Evolutionary conservation across 1,284 basidiomycete genomes (phyloP).

Genomic region (Peniophora sp.): DNA sequence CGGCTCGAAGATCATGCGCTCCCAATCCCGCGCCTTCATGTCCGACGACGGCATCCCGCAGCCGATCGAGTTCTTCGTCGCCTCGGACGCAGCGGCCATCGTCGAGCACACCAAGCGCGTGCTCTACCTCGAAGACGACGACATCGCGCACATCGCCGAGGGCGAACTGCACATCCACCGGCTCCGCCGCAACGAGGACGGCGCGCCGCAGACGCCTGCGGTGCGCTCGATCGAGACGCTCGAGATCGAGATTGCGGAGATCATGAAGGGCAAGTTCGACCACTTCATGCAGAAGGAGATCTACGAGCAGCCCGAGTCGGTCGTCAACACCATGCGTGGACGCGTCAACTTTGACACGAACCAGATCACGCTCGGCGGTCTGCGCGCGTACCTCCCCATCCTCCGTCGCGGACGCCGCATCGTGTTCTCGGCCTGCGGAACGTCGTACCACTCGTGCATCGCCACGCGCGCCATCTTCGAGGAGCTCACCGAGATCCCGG

Average conservation of each 20-base stretch:
- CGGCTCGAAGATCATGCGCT: conserved; percentile 83
- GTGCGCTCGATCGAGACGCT: conserved; percentile 98
- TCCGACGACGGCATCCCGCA: conserved; percentile 97
- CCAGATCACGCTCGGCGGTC: conserved; percentile 89
- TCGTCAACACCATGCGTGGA: conserved; percentile 99
- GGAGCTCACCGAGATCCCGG: conserved; percentile 98
- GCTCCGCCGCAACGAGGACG: conserved; percentile 82
- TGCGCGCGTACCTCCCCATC: conserved; percentile 92
- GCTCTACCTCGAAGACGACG: conserved; percentile 97
- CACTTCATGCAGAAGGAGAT: conserved; percentile 99
- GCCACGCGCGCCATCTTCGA: conserved; percentile 99
- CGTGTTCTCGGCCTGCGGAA: conserved; percentile 97
- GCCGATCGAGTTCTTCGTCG: conserved; percentile 99
- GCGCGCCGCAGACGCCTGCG: conserved; percentile 51
- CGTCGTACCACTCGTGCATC: conserved; percentile 95
- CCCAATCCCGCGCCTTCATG: conserved; percentile 97
- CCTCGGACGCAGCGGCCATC: conserved; percentile 94
- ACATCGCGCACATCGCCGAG: conserved; percentile 96
- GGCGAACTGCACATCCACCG: conserved; percentile 99
- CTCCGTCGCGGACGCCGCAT: conserved; percentile 94
- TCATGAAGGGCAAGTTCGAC: conserved; percentile 99
- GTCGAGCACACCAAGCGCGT: conserved; percentile 99
- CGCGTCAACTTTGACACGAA: conserved; percentile 98
- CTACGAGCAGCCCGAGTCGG: conserved; percentile 99
- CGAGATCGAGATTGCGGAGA: conserved; percentile 97